Conservation (phyloP, 2,329 filamentous ascomycete species). For the Ilyonectria sp. region DNA sequence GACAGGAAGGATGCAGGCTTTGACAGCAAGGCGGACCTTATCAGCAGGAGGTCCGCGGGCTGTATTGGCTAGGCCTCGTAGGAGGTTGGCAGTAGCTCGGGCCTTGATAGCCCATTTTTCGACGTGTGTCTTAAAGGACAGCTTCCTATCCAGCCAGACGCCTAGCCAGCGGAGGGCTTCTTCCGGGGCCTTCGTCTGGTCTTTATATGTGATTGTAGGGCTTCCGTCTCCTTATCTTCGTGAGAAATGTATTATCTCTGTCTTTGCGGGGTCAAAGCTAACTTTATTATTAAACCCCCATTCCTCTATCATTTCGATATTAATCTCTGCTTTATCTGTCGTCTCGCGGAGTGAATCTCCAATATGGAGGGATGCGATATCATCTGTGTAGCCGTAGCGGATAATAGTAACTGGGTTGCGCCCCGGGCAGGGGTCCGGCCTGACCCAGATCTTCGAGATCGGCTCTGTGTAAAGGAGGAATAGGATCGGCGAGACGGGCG, state of each 20-base stretch:
- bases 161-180: slow-evolving; percentile 13
- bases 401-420: background rate
- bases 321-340: background rate
- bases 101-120: background rate
- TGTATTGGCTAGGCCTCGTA: too few species aligned
- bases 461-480: background rate
- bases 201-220: too few species aligned
- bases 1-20: too few species aligned
- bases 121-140: background rate
- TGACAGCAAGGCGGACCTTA: too few species aligned
- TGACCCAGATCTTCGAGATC: background rate
- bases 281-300: background rate
- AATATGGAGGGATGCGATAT: background rate
- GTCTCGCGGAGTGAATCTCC: background rate
- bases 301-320: background rate
- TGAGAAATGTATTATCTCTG: background rate
- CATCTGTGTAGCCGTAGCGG: background rate
- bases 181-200: background rate
- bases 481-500: background rate
- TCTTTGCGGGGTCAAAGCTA: background rate
- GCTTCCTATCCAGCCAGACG: slow-evolving; percentile 12
- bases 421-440: background rate
- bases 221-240: background rate
- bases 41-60: too few species aligned
- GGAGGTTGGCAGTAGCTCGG: too few species aligned